Base-by-base conservation (phyloP, 495 filamentous ascomycete species). In the Viridothelium virens region DNA sequence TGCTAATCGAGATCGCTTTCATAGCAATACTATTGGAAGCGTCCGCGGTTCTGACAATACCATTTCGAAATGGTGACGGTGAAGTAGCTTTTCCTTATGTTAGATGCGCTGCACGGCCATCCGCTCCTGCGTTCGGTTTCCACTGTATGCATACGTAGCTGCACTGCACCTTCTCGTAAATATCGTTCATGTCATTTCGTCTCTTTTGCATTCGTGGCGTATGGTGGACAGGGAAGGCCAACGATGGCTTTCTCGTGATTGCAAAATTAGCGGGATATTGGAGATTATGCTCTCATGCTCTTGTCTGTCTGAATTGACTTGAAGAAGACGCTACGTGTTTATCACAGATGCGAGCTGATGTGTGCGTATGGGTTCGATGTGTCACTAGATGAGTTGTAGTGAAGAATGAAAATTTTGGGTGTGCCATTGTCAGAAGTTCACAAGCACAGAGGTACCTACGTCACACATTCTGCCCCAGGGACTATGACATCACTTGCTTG, bases 11-110 rank as follows among this genome's bases (percentile, higher is more conserved):
- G 7, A 16, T 59, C 12, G 9, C 31, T 2, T 62, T 61, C 41
- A 3, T 66, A 78, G 77, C 77, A 78, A 78, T 78, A 78, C 68
- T 78, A 77, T 70, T 78, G 77, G 77, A 78, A 78, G 70, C 63
- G 67, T 18, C 77, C 77, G 38, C 71, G 75, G 9, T 31, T 65
- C 46, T 74, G 56, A 72, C 63, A 14, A 3, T 31, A 44, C 41
- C 7, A 14, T 36, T 14, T 36, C 18, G 31, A 36, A 7, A 33
- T 14, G 31, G 18, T 36, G 25, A 14, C 31, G 18, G 25, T 31
- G 36, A 36, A 1, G 31, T 3, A 33, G 33, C 18, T 59, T 33
- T 36, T 59, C 25, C 18, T 5, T 53, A 14, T 14, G 31, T 33
- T 36, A 9, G 7, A 10, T 14, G 53, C 31, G 25, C 7, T 59